A percentile compares a stretch with the other conserved stretches of the same genome.
Conservation (phyloP, 768 basidiomycete species). For the Sporobolomyces roseus region DNA sequence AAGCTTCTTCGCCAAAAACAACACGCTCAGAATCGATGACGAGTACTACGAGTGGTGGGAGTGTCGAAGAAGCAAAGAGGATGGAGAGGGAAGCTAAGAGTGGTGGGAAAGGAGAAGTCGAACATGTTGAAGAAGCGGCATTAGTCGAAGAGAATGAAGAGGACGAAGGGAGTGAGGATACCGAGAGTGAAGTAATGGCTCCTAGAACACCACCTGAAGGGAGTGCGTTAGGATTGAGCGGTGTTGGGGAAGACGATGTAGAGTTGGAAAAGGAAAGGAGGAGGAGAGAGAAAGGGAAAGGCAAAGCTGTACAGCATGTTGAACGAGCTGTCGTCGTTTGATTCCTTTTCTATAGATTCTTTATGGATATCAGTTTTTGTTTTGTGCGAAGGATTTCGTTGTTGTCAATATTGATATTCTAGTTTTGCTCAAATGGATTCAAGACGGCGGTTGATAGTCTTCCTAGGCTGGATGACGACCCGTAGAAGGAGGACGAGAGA, state of each 20-base stretch:
- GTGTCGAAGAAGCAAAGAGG: constrained; percentile 20
- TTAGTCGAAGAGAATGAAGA: constrained; percentile 12
- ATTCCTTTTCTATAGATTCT: neutral
- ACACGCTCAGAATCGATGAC: neutral
- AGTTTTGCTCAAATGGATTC: no score
- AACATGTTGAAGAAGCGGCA: constrained; percentile 38
- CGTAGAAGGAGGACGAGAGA: no score
- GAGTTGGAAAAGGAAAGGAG: constrained; percentile 16
- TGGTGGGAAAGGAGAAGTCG: constrained; percentile 23
- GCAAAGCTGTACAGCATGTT: neutral
- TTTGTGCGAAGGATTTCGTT: no score
- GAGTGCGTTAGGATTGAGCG: neutral
- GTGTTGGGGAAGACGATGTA: neutral
- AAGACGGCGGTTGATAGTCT: no score
- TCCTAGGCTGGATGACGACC: no score
- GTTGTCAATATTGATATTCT: no score
- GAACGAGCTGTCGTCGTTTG: no score
- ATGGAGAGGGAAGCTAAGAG: constrained; percentile 38
- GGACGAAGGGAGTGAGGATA: constrained; percentile 1
- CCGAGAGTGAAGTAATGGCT: constrained; percentile 5
- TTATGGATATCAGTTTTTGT: no score
- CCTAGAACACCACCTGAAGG: constrained; percentile 16
- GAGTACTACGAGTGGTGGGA: neutral
- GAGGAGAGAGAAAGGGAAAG: constrained; percentile 29
- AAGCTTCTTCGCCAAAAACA: no score